Conservation (phyloP, 345 rosid species). For the Pistacia vera region DNA sequence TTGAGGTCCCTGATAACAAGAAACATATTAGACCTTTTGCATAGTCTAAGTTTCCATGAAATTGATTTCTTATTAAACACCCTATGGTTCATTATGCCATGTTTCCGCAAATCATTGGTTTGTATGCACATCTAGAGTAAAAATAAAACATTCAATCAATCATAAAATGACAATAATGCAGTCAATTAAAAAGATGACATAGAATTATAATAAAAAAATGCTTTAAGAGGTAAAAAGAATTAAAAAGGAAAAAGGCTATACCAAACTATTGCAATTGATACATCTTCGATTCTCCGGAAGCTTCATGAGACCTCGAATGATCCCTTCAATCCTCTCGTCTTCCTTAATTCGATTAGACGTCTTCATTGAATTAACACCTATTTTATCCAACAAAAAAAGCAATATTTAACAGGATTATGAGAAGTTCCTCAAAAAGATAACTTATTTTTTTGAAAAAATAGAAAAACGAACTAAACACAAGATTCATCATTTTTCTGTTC, state of each 20-base stretch:
- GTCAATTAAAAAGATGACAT: background rate
- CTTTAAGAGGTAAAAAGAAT: background rate
- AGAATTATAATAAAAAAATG: background rate
- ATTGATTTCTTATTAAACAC: background rate
- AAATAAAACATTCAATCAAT: too few species aligned
- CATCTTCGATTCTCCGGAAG: constrained; percentile 82
- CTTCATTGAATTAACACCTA: background rate
- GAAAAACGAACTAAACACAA: background rate
- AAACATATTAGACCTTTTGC: constrained; percentile 6
- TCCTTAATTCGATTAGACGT: constrained; percentile 66
- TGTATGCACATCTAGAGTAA: background rate
- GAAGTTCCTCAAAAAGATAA: background rate
- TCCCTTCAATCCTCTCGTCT: constrained; percentile 68
- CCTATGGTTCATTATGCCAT: background rate
- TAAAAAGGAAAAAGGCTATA: constrained; percentile 17
- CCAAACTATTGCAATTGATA: constrained; percentile 85
- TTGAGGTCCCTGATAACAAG: constrained; percentile 79
- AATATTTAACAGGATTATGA: too few species aligned
- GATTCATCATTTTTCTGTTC: background rate
- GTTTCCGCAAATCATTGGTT: background rate
- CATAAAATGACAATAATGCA: too few species aligned
- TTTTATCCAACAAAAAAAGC: background rate
- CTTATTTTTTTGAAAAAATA: background rate
- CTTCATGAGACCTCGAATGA: constrained; percentile 67
- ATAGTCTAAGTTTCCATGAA: background rate